Conservation (phyloP, 805 yeast genomes). For the Metschnikowia cerradonensis region DNA sequence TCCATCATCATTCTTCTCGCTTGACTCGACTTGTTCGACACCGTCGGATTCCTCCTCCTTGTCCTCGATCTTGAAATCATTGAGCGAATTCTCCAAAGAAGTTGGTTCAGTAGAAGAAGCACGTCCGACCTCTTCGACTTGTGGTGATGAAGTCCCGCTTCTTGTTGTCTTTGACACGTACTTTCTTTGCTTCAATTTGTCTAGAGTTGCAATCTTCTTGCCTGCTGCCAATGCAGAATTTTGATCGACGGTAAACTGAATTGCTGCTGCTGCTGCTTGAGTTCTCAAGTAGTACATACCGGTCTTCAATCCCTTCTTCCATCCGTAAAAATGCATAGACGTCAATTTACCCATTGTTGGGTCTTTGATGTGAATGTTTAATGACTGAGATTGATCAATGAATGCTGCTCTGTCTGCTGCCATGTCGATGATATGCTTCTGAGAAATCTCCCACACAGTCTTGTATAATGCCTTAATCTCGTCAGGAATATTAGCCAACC, state of each 20-base stretch:
- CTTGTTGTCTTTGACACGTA: constrained; percentile 24
- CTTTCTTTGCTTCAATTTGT: constrained; percentile 38
- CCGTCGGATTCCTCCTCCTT: constrained; percentile 5
- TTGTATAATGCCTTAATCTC: constrained; percentile 52
- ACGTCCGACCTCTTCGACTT: constrained; percentile 16
- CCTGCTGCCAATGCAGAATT: constrained; percentile 38
- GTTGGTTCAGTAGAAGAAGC: constrained; percentile 39
- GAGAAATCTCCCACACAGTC: constrained; percentile 62
- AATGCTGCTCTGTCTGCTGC: constrained; percentile 74
- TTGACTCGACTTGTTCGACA: constrained; percentile 1
- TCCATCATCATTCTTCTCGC: constrained; percentile 15
- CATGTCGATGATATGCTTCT: constrained; percentile 53
- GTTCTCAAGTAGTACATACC: constrained; percentile 98
- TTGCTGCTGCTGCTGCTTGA: constrained; percentile 95
- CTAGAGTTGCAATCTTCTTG: constrained; percentile 34
- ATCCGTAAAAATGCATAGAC: constrained; percentile 97
- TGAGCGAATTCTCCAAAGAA: constrained; percentile 44
- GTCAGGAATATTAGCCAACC: constrained; percentile 51
- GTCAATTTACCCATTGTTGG: constrained; percentile 97
- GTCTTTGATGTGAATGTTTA: constrained; percentile 81
- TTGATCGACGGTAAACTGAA: constrained; percentile 67
- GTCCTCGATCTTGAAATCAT: constrained; percentile 39
- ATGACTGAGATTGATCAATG: constrained; percentile 88
- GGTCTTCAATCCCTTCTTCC: constrained; percentile 97
- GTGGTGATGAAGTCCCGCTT: constrained; percentile 21